These are phyloP conservation scores for Rhodomyrtus psidioides DNA, from an alignment of 441 rosid species.

Conservation along the genomic window DNA sequence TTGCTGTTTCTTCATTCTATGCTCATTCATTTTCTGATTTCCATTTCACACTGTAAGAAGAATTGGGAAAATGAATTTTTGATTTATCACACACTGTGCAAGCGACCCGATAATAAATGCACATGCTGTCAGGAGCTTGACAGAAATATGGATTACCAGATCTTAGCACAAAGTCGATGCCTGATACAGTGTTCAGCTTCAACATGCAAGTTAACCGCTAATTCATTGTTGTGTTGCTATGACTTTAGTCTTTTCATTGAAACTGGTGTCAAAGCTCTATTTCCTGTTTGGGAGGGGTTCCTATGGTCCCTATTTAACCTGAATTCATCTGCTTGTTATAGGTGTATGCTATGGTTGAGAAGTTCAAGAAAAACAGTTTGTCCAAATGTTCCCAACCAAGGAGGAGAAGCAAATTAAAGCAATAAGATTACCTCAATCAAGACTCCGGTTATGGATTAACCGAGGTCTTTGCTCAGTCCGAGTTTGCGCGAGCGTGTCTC, in stretches of 20 bases:
- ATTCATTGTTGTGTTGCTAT: neutral
- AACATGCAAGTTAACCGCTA: neutral
- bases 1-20: neutral
- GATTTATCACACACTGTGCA: neutral
- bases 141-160: neutral
- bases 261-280: neutral
- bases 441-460: neutral
- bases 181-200: neutral
- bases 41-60: neutral
- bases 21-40: neutral
- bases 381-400: conserved; percentile 10
- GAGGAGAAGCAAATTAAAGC: conserved; percentile 14
- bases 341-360: conserved; percentile 59
- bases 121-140: neutral
- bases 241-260: neutral
- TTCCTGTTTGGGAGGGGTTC: neutral
- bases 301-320: neutral
- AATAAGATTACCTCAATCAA: neutral
- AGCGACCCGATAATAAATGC: neutral
- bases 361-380: conserved; percentile 27
- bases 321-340: conserved; percentile 11
- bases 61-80: neutral
- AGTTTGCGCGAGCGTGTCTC: too few species aligned
- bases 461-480: neutral
- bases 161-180: neutral